These are phyloP conservation scores for Fusarium torulosum DNA, from an alignment of 2,329 filamentous ascomycete genomes.

Conservation along the genomic window DNA sequence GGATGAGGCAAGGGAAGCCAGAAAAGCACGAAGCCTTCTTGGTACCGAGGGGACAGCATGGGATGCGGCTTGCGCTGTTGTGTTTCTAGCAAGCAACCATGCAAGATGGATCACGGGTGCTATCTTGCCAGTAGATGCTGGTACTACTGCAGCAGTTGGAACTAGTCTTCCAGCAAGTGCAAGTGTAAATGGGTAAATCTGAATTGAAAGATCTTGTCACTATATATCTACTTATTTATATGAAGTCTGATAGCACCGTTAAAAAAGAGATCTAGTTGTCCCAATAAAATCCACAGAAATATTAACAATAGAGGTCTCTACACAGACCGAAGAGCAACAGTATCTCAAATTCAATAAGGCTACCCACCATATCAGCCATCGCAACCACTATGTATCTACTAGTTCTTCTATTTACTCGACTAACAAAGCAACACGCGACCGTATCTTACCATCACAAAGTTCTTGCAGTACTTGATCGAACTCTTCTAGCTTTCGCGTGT, in stretches of 20 bases:
- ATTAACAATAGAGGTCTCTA: too few relatives aligned
- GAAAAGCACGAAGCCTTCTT: constrained; percentile 56
- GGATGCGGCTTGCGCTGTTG: constrained; percentile 57
- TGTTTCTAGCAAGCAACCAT: constrained; percentile 57
- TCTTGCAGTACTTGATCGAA: constrained; percentile 29
- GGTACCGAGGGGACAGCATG: constrained; percentile 59
- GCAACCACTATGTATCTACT: not conserved
- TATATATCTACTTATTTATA: not conserved
- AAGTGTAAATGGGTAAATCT: constrained; percentile 43
- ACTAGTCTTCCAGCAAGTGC: constrained; percentile 41
- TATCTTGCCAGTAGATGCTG: constrained; percentile 58
- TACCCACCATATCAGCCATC: too few relatives aligned
- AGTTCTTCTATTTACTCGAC: not conserved
- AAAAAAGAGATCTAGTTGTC: too few relatives aligned
- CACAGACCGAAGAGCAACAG: too few relatives aligned
- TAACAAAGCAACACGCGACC: constrained; percentile 14
- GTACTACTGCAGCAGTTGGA: constrained; percentile 50
- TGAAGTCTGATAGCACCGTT: too few relatives aligned
- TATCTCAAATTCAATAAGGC: too few relatives aligned
- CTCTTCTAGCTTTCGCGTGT: constrained; percentile 21
- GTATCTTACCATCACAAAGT: constrained; percentile 15
- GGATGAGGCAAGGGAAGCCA: constrained; percentile 53
- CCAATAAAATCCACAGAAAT: too few relatives aligned
- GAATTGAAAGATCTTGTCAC: not conserved
- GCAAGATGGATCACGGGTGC: constrained; percentile 60